Evolutionary conservation across 257 asterid species (phyloP), one percentile per base, ranked within the genome.

Genomic region (Schizonepeta tenuifolia): DNA sequence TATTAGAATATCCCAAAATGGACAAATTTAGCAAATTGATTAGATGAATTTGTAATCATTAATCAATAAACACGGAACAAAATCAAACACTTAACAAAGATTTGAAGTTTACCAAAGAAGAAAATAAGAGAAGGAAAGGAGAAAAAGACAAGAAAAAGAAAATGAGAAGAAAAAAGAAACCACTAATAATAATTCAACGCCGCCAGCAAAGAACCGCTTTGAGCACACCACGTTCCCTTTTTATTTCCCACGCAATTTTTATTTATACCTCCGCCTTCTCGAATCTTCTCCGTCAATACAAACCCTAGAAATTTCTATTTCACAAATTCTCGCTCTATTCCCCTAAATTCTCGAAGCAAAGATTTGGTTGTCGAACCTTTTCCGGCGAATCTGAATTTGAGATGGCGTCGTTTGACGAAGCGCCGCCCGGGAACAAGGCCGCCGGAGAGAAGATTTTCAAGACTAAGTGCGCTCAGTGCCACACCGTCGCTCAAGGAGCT

Each of bases 381-480:
- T 1, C 17, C 64, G 12, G 41, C 58, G 26, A 20, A 41, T 12
- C 58, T 69, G 31, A 72, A 41, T 38, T 24, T 57, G 14, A 62
- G 72, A 90, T 90, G 97, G 91, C 97, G 7, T 69, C 88, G 9
- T 88, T 90, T 76, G 73, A 12, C 9, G 86, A 85, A 72, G 95
- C 97, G 12, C 97, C 97, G 6, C 83, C 91, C 3, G 97, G 97
- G 21, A 78, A 83, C 83, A 2, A 66, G 73, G 70, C 75, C 20
- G 56, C 80, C 17, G 97, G 97, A 68, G 97, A 82, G 82, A 90
- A 90, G 70, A 90, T 86, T 71, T 90, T 86, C 89, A 88, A 84
- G 83, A 86, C 86, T 1, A 86, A 90, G 83, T 90, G 97, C 53
- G 96, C 97, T 67, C 97, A 90, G 81, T 90, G 97, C 55, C 97